Base-by-base conservation (phyloP, 164 flowering plant genomes). In the Houttuynia cordata region DNA sequence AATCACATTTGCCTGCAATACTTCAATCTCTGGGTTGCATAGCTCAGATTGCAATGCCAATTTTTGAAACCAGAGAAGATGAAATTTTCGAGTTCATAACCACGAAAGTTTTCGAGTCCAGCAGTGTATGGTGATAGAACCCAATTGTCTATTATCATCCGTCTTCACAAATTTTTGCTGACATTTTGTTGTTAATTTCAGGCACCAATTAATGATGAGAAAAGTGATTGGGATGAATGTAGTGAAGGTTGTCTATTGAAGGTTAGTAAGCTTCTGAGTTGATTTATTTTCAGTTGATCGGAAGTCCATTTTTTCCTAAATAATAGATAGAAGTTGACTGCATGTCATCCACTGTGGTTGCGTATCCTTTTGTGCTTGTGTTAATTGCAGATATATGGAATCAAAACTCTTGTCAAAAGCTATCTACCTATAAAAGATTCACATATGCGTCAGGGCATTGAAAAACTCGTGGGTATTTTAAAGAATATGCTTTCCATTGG, bases 1-100 rank as follows among this genome's bases (percentile, higher is more conserved):
- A 75, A 73, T 71, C 80, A 42, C 83, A 91, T 76, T 74, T 90
- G 68, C 96, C 99, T 66, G 85, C 97, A 60, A 84, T 93, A 39
- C 77, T 93, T 12, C 99, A 93, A 59, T 93, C 95, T 65, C 77
- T 93, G 41, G 99, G 99, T 30, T 93, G 99, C 70, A 88, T 93
- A 65, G 99, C 97, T 7, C 86, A 93, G 75, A 84, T 83, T 67
- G 99, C 99, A 52, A 83, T 85, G 92, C 82, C 97, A 20, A 86
- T 93, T 64, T 93, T 88, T 79, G 99, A 93, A 76, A 93, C 99
- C 59, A 81, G 96, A 68, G 99, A 93, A 76, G 78, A 62, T 58
- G 97, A 93, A 73, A 78, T 93, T 73, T 75, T 73, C 39, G 87
- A 71, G 24, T 93, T 86, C 62, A 83, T 93, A 62, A 79, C 71